A percentile compares a stretch with the other conserved stretches of the same genome.
These are phyloP conservation scores for Ceratobasidium sp. DNA, from an alignment of 1,284 basidiomycete genomes.

Conservation along the genomic window DNA sequence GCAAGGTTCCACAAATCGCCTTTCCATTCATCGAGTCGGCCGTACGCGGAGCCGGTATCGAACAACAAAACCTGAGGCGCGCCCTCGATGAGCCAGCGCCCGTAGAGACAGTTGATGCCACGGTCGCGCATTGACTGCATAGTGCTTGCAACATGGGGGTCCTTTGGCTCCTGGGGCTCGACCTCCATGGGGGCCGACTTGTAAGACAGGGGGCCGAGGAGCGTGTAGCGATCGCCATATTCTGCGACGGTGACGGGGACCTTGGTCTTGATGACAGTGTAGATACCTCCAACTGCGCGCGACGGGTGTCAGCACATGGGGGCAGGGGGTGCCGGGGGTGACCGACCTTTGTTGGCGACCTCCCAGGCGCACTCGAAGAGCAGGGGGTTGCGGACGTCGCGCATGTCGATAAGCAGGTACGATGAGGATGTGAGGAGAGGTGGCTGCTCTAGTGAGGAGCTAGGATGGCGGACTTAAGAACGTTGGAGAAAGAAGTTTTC, in stretches of 20 bases:
- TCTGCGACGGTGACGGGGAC: conserved; percentile 96
- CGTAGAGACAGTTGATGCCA: conserved; percentile 94
- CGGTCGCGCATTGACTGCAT: conserved; percentile 83
- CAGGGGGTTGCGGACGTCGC: conserved; percentile 80
- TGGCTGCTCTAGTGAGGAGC: conserved; percentile 24
- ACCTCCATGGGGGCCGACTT: conserved; percentile 99
- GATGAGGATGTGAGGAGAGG: neutral
- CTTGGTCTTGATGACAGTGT: conserved; percentile 99
- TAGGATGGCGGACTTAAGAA: conserved; percentile 14
- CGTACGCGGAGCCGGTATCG: conserved; percentile 90
- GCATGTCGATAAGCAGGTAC: conserved; percentile 51
- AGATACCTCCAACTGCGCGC: conserved; percentile 88
- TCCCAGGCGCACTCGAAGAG: conserved; percentile 95
- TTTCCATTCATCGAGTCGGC: conserved; percentile 97
- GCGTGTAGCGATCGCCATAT: conserved; percentile 90
- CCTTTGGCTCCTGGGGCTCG: conserved; percentile 86
- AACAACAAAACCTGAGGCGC: conserved; percentile 94
- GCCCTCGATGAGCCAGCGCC: conserved; percentile 97
- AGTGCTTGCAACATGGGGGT: conserved; percentile 73
- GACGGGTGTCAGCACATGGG: conserved; percentile 8
- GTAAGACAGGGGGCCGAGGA: conserved; percentile 95
- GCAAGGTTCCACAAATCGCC: conserved; percentile 97
- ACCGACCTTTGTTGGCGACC: conserved; percentile 85
- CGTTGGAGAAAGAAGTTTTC: conserved; percentile 29
- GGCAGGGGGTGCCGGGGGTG: conserved; percentile 5